Base-by-base conservation (phyloP, 257 asterid species). In the Anisodus acutangulus region DNA sequence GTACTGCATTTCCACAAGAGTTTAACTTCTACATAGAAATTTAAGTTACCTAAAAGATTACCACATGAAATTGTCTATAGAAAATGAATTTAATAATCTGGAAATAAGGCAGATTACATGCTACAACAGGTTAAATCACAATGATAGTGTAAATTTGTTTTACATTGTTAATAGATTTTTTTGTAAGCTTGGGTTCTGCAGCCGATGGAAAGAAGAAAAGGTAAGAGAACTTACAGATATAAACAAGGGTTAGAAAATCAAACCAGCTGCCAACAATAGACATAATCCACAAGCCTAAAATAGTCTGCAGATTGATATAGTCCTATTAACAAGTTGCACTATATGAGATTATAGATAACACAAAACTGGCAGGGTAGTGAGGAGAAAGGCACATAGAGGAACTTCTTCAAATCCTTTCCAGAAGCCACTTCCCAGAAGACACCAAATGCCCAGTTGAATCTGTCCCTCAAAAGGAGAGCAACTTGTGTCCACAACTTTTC, bases 181-280 rank as follows among this genome's bases (percentile, higher is more conserved):
- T 62, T 4, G 11, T 8, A 62, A 62, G 37, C 68, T 62, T 19
- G 68, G 22, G 53, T 64, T n/a, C 43, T 47, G 22, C 59, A 47
- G 70, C 49, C 15, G 67, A 17, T 6, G 7, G 19, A 5, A 76
- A 35, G 69, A 13, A 39, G 12, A 19, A 47, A 55, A 64, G 63
- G n/a, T 53, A 76, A 59, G 57, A 68, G 79, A 72, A 88, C 97
- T 95, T 85, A 95, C 98, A 54, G 83, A 91, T 89, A 89, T 93
- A 96, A 85, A 88, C 17, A 3, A 94, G 88, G 45, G 99, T 95
- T 87, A 95, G 85, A 88, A 95, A 90, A 88, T 95, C 99, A 82
- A 94, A 93, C 97, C 97, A 96, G 92, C 97, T 84, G 57, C 97
- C 99, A 19, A 94, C 89, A 37, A 91, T 85, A 2, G 98, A 93